Base-by-base conservation (phyloP, 495 filamentous ascomycete species). In the Talaromyces proteolyticus region DNA sequence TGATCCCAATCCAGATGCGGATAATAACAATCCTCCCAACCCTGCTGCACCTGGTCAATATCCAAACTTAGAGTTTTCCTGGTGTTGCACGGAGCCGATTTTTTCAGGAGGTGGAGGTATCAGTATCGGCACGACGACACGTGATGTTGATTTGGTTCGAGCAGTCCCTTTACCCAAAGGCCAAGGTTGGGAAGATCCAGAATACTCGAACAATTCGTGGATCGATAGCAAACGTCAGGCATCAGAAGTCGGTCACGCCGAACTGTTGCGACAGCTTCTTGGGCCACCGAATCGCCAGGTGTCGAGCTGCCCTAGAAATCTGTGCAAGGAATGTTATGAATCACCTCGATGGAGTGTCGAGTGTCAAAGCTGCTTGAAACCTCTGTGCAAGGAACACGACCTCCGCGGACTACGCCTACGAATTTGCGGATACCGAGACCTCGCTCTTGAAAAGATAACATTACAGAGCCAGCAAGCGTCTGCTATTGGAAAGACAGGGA, bases 61-160 rank as follows among this genome's bases (percentile, higher is more conserved):
- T 45, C 77, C 78, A 16, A 66, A 64, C 37, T 60, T 80, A 44
- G 77, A 70, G 21, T 78, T 79, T 54, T 70, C 77, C 49, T 83
- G 79, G 79, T 83, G 80, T 62, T 84, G 80, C 50, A 72, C 77
- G n/a, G 77, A 81, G 47, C 80, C 80, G 2, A 74, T 78, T 37
- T 81, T 81, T 57, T 82, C 80, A 16, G 78, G 78, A 4, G 78
- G 80, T n/a, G 80, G 79, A 44, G 77, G 78, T 5, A 81, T 82
- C 53, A 78, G 75, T 44, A 78, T 81, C 34, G 64, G 76, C 11
- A 73, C 77, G 17, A 69, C 68, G 0, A 76, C 68, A 50, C 68
- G 74, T 37, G 76, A 77, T 50, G 74, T 75, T 10, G 77, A 81
- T 44, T 69, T 73, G 41, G 73, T 84, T 8, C 75, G 79, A 20